Evolutionary conservation across 1,284 basidiomycete genomes (phyloP), one percentile per base, ranked within the genome.

Genomic region (Ceratobasidium sp.): DNA sequence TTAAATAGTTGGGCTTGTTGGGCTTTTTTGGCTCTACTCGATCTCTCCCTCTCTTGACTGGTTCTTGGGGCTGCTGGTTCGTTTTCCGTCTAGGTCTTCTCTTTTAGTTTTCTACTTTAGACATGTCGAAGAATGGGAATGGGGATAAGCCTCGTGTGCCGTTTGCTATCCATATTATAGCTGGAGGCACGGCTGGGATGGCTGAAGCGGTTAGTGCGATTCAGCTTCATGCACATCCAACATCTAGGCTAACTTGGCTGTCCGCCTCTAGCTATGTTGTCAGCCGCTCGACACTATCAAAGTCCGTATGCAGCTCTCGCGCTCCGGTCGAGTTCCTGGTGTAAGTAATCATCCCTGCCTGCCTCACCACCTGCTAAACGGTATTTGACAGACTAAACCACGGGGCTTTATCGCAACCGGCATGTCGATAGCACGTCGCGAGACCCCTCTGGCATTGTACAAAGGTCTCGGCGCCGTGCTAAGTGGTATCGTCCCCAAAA

Each of bases 381-480:
- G 66, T 73, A 12, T 13, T 13, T n/a, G 13, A 10, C 82, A 98
- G 96, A 94, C 93, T 33, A 97, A 97, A 87, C 88, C 97, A 1
- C 90, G 97, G 74, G 96, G 96, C 0, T 98, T 99, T 86, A 86
- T 98, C 80, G 96, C 96, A 17, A 99, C 98, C 0, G 97, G 96
- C 28, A 87, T 90, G 23, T 92, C 94, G 85, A 99, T 99, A 80
- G 91, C 96, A 44, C 90, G 90, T 80, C 91, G 96, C 65, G 97
- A 99, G 87, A 97, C 96, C 4, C 95, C 96, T 0, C 90, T 99
- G 23, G 98, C 98, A 20, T 87, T 99, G 56, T 99, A 99, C 91
- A 99, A 99, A 85, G 98, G 97, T 83, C 91, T 99, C 57, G 97
- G 97, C 54, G 97, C 97, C n/a, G 97, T 99, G 50, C 88, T 98